Evolutionary conservation across 176 grass and related monocot genomes (phyloP).

Genomic region (Avena sativa): DNA sequence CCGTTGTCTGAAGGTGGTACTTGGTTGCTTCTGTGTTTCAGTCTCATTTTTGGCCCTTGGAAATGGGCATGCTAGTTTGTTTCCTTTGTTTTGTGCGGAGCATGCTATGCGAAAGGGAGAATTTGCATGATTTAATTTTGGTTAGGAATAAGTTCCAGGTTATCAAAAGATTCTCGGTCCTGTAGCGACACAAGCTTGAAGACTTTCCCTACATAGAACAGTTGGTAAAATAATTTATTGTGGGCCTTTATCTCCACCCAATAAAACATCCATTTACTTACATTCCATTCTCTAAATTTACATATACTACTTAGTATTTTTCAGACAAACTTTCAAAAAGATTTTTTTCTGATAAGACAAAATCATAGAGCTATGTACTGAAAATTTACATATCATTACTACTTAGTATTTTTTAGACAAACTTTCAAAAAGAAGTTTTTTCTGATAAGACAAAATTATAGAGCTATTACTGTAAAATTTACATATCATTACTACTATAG

Average conservation of each 20-base stretch:
- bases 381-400: too few species aligned
- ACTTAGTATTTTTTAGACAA: too few species aligned
- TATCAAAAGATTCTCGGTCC: too few species aligned
- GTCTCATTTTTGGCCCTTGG: background rate
- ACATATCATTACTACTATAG: too few species aligned
- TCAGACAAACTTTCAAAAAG: too few species aligned
- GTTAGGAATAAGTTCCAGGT: background rate
- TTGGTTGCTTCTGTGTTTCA: background rate
- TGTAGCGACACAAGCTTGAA: background rate
- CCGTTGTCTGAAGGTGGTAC: background rate
- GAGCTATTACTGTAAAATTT: too few species aligned
- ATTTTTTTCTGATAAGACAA: too few species aligned
- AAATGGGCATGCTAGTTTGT: slow-evolving; percentile 24
- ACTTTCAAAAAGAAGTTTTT: too few species aligned
- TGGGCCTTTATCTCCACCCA: slow-evolving; percentile 57
- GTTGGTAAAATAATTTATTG: background rate
- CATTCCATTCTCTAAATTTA: slow-evolving; percentile 18
- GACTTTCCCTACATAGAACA: slow-evolving; percentile 27
- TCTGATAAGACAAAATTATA: too few species aligned
- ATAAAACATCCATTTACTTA: slow-evolving; percentile 37
- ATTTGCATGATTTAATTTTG: background rate
- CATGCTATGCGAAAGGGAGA: background rate
- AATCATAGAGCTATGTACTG: too few species aligned
- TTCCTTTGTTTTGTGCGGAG: background rate
- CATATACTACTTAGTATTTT: too few species aligned